Percentiles rank a stretch among this genome's conserved stretches.
These are phyloP conservation scores for Ascochyta fabae DNA, from an alignment of 2,329 filamentous ascomycete genomes.

Conservation along the genomic window DNA sequence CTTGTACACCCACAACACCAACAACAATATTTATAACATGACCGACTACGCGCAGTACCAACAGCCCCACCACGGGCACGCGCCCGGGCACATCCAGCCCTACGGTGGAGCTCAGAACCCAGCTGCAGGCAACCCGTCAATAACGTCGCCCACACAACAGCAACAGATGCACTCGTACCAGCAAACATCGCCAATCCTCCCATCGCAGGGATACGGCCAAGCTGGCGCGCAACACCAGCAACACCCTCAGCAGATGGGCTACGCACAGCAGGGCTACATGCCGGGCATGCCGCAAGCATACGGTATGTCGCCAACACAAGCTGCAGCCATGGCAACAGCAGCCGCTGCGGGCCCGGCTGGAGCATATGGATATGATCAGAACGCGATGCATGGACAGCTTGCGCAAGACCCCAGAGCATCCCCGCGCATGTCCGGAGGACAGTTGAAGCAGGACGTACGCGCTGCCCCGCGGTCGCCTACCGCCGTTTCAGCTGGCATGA, in stretches of 20 bases:
- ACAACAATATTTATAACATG: conserved; percentile 35
- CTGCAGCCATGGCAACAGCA: conserved; percentile 91
- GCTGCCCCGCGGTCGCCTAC: conserved; percentile 78
- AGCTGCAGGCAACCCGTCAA: conserved; percentile 53
- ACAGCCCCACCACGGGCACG: conserved; percentile 54
- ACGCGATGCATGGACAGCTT: conserved; percentile 66
- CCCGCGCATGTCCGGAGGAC: conserved; percentile 73
- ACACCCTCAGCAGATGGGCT: conserved; percentile 76
- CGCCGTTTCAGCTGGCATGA: conserved; percentile 69
- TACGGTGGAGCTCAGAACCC: conserved; percentile 48
- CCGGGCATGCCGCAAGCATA: conserved; percentile 76
- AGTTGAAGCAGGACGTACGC: conserved; percentile 70
- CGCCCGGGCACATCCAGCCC: conserved; percentile 50
- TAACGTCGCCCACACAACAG: conserved; percentile 74
- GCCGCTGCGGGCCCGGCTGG: conserved; percentile 80
- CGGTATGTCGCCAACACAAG: conserved; percentile 81
- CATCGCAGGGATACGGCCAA: conserved; percentile 74
- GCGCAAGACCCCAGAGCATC: conserved; percentile 66
- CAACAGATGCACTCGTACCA: conserved; percentile 57
- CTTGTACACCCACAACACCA: conserved; percentile 30
- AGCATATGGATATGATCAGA: conserved; percentile 68
- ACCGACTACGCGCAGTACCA: conserved; percentile 60
- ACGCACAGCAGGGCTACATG: conserved; percentile 79
- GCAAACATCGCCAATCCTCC: conserved; percentile 80
- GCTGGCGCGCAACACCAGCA: conserved; percentile 66